Conservation (phyloP, 2,329 filamentous ascomycete genomes). For the Clonostachys rhizophaga region DNA sequence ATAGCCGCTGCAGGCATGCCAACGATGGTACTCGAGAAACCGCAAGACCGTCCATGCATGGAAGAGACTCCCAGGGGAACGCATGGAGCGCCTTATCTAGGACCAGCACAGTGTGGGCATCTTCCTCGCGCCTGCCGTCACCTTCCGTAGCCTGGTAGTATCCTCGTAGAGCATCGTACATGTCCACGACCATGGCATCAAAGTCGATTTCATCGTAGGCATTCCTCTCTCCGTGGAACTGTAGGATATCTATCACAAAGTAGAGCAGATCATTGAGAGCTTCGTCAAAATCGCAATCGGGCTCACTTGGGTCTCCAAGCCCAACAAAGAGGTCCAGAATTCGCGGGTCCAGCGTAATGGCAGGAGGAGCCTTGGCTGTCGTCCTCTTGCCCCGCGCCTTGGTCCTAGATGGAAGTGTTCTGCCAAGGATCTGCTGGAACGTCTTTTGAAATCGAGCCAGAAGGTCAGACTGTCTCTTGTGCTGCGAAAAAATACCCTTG, state of each 20-base stretch:
- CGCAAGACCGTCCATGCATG: constrained; percentile 73
- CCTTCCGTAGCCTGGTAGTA: constrained; percentile 59
- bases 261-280: constrained; percentile 88
- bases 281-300: constrained; percentile 75
- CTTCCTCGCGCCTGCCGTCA: constrained; percentile 29
- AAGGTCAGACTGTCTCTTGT: constrained; percentile 55
- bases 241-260: constrained; percentile 92
- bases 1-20: constrained; percentile 71
- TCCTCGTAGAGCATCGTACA: constrained; percentile 73
- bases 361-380: constrained; percentile 27
- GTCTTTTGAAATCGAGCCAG: constrained; percentile 72
- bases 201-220: constrained; percentile 98
- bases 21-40: constrained; percentile 88
- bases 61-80: constrained; percentile 95
- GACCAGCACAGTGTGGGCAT: constrained; percentile 76
- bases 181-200: constrained; percentile 84
- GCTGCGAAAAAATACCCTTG: constrained; percentile 84
- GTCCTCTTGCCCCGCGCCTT: constrained; percentile 50
- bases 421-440: constrained; percentile 76
- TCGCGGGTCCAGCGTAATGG: constrained; percentile 46
- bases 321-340: constrained; percentile 88
- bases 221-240: constrained; percentile 94
- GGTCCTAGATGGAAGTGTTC: constrained; percentile 78
- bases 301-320: constrained; percentile 66
- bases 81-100: constrained; percentile 86